Base-by-base conservation (phyloP, 805 yeast species). In the Schizosaccharomyces cryophilus region DNA sequence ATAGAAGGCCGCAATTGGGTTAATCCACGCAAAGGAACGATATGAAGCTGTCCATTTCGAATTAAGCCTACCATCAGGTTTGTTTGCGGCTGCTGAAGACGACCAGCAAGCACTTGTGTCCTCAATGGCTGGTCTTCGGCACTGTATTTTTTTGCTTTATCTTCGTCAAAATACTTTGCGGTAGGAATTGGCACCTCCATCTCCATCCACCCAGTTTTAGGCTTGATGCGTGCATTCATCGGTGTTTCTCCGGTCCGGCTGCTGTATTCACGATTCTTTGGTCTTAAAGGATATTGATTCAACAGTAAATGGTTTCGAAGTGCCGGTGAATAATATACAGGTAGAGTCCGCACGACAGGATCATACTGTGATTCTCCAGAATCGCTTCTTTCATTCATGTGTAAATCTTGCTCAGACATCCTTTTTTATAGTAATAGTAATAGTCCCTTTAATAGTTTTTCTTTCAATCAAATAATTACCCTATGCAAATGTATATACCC, bases 121-220 rank as follows among this genome's bases (percentile, higher is more conserved):
- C 21, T n/a, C 11, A 56, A 21, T 26, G 60, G 47, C 47, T 35
- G 24, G 6, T 56, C 5, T 7, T 35, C 60, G 6, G 15, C 6
- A 11, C 60, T 42, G 13, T 26, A 56, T 30, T 30, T 21, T 15
- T 15, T 35, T 11, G 60, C 60, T 26, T 40, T 35, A 2, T 56
- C 60, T 17, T 24, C 42, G 35, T 56, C 45, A 30, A 29, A 56
- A 47, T 38, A 56, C 1, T 56, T 35, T 21, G 35, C 26, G 11
- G 56, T 51, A 40, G 42, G 60, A 11, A 56, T 26, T 6, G 60
- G 60, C 26, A 56, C 42, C 6, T 56, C 60, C 26, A 56, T 26
- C 30, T 56, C 60, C 47, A 56, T 35, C 60, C 60, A 56, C 45
- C 60, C 60, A 5, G 60, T 56, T 26, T 56, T 40, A 5, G 60